Conservation (phyloP, 2,329 filamentous ascomycete genomes). For the Sphaerostilbella broomeana region DNA sequence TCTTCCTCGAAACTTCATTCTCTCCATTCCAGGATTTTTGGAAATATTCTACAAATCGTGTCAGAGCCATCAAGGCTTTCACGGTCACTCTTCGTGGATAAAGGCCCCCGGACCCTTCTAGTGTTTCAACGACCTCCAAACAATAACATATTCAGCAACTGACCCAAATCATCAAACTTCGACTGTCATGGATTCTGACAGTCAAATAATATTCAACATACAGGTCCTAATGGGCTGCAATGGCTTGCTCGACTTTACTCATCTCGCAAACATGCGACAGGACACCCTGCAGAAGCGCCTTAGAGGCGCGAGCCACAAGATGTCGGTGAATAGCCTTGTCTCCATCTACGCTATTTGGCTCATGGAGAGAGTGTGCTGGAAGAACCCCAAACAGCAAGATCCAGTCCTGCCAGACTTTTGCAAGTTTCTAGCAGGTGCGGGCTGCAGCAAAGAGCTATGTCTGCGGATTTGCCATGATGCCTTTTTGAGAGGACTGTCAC, state of each 20-base stretch:
- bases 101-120: no score
- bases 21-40: no score
- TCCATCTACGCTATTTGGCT: conserved; percentile 25
- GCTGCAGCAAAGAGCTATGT: conserved; percentile 8
- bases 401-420: conserved; percentile 1
- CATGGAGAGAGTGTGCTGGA: conserved; percentile 13
- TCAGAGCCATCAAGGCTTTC: no score
- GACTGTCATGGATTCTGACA: conserved; percentile 20
- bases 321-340: conserved; percentile 15
- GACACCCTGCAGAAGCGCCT: conserved; percentile 20
- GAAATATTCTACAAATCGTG: no score
- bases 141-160: no score
- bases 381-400: not conserved
- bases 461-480: conserved; percentile 3
- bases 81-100: no score
- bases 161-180: no score
- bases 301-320: not conserved
- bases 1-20: no score
- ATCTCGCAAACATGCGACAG: conserved; percentile 22
- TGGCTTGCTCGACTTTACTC: conserved; percentile 16
- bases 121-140: no score
- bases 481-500: conserved; percentile 1
- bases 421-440: conserved; percentile 1
- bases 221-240: conserved; percentile 19
- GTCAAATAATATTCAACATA: conserved; percentile 16